Conservation (phyloP, 768 basidiomycete species). For the Psilocybe tampanensis region DNA sequence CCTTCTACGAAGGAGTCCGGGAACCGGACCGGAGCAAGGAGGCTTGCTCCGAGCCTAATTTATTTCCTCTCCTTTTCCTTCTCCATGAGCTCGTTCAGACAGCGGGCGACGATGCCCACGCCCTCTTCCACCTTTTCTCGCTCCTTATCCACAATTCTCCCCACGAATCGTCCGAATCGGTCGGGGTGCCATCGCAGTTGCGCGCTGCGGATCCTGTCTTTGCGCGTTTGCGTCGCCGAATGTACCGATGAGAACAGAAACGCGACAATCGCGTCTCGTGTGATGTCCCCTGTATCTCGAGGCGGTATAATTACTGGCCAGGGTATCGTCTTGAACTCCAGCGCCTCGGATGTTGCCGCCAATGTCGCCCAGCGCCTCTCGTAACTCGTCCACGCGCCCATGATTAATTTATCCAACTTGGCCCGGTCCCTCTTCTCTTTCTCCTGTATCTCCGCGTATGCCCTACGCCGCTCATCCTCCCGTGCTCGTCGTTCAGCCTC, state of each 20-base stretch:
- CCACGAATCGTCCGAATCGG: conserved; percentile 61
- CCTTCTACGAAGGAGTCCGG: no score
- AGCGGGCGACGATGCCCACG: conserved; percentile 66
- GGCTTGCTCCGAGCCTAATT: no score
- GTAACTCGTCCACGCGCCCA: conserved; percentile 64
- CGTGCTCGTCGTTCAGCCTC: conserved; percentile 50
- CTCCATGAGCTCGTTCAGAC: conserved; percentile 66
- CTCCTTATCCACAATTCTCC: conserved; percentile 54
- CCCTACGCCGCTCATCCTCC: conserved; percentile 49
- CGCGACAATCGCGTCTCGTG: conserved; percentile 49
- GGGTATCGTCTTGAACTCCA: conserved; percentile 66
- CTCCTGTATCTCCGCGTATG: conserved; percentile 38
- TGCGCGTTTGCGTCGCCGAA: conserved; percentile 56
- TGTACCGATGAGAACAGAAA: conserved; percentile 72
- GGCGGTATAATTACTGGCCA: conserved; percentile 64
- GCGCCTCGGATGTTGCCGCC: conserved; percentile 41
- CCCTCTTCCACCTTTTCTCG: conserved; percentile 57
- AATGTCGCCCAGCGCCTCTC: conserved; percentile 67
- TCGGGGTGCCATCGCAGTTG: conserved; percentile 85
- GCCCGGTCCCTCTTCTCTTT: conserved; percentile 45
- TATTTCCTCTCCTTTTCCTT: conserved; percentile 28
- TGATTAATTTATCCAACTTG: conserved; percentile 44
- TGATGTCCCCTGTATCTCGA: conserved; percentile 49
- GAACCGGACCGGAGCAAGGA: no score
- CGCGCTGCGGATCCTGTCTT: conserved; percentile 67